Evolutionary conservation across 306 rosid species (phyloP).

Genomic region (Cucumis cinereus): DNA sequence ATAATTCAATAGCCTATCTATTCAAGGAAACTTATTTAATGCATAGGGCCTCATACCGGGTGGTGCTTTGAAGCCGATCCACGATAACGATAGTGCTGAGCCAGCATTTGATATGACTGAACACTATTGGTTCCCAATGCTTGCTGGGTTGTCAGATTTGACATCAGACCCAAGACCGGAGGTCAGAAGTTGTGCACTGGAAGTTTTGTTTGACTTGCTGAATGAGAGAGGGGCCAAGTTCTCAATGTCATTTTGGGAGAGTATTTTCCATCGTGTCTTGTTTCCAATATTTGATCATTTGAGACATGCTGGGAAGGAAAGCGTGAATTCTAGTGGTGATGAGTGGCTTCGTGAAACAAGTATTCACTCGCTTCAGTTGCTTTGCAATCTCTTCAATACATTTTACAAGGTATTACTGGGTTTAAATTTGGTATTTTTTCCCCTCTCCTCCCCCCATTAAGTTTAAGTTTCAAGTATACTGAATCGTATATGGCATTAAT

Average conservation of each 20-base stretch:
- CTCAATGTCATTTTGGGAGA: conserved; percentile 90
- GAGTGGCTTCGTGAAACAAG: conserved; percentile 90
- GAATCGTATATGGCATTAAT: background rate
- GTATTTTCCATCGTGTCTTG: conserved; percentile 87
- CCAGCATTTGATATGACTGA: conserved; percentile 72
- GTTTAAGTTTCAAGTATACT: background rate
- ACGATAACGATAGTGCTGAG: conserved; percentile 41
- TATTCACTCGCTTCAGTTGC: conserved; percentile 93
- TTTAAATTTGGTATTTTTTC: background rate
- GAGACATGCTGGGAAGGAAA: conserved; percentile 90
- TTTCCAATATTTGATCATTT: conserved; percentile 99
- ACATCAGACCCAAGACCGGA: conserved; percentile 94
- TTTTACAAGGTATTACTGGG: conserved; percentile 69
- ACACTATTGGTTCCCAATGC: conserved; percentile 99
- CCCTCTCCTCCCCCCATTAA: background rate
- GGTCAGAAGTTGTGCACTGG: conserved; percentile 96
- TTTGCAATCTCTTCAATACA: conserved; percentile 97
- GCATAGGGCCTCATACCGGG: conserved; percentile 92
- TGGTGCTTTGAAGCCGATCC: conserved; percentile 84
- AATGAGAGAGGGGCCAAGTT: conserved; percentile 97
- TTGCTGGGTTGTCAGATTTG: conserved; percentile 96
- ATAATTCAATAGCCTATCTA: background rate
- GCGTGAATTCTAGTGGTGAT: conserved; percentile 50
- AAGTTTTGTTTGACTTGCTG: conserved; percentile 94
- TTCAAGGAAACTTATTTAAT: background rate